Evolutionary conservation across 2,329 filamentous ascomycete species (phyloP).

Genomic region (Colletotrichum shisoi): DNA sequence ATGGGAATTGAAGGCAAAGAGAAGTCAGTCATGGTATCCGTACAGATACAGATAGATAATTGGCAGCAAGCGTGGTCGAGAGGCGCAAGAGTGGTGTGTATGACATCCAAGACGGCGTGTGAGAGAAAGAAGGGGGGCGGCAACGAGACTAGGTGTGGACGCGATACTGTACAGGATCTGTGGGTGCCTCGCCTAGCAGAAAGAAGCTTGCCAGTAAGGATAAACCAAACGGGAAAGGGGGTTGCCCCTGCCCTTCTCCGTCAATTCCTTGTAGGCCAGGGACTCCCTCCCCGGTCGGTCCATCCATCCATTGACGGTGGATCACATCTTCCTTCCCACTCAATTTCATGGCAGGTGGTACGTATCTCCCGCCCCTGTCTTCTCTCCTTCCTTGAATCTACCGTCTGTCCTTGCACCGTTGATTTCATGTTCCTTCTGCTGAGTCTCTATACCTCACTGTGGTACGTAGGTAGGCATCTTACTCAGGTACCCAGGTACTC

Average conservation of each 20-base stretch:
- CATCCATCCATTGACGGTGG: constrained; percentile 5
- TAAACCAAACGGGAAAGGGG: not conserved
- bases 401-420: not conserved
- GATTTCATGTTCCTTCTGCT: not conserved
- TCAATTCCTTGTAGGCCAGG: not conserved
- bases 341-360: constrained; percentile 1
- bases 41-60: not conserved
- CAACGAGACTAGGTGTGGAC: not conserved
- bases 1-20: not conserved
- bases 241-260: constrained; percentile 19
- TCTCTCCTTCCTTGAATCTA: not conserved
- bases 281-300: not conserved
- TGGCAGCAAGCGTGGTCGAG: not conserved
- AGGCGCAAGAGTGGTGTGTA: no score
- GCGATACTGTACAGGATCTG: no score
- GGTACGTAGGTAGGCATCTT: no score
- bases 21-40: not conserved
- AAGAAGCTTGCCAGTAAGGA: constrained; percentile 22
- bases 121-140: not conserved
- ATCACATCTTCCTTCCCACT: not conserved
- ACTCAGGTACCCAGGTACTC: no score
- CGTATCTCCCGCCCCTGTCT: not conserved
- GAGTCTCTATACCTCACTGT: not conserved
- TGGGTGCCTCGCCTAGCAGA: not conserved
- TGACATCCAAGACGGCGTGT: not conserved